These are phyloP conservation scores for Letharia lupina DNA, from an alignment of 495 filamentous ascomycete genomes.

Conservation along the genomic window DNA sequence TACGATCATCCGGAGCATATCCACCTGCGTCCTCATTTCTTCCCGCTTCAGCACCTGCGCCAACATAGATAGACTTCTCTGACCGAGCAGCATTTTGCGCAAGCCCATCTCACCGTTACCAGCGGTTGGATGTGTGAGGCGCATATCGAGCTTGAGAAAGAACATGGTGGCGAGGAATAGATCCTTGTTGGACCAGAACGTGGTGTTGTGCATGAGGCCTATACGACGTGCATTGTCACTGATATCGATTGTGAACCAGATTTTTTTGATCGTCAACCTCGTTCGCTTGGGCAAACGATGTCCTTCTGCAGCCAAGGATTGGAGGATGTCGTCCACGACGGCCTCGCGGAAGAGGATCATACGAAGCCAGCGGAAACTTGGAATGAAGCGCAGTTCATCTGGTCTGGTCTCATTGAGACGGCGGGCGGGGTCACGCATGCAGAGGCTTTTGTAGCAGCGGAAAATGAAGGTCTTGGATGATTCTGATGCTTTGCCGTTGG, in stretches of 20 bases:
- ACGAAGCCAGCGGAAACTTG: constrained; percentile 43
- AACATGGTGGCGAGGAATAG: constrained; percentile 48
- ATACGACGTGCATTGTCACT: constrained; percentile 41
- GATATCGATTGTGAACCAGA: constrained; percentile 61
- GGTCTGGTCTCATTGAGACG: constrained; percentile 22
- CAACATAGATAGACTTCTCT: constrained; percentile 44
- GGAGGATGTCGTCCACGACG: constrained; percentile 47
- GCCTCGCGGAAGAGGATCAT: constrained; percentile 44
- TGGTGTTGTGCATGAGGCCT: constrained; percentile 39
- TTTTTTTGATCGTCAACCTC: constrained; percentile 42
- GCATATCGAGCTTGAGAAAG: constrained; percentile 54
- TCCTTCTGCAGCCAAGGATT: constrained; percentile 41
- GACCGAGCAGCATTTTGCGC: constrained; percentile 49
- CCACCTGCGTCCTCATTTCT: constrained; percentile 31
- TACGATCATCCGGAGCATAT: constrained; percentile 41
- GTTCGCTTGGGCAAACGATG: constrained; percentile 42
- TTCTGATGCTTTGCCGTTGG: constrained; percentile 35
- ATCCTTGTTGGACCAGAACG: constrained; percentile 45
- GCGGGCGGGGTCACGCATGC: constrained; percentile 40
- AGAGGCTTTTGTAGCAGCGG: constrained; percentile 42
- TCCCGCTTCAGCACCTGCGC: constrained; percentile 41
- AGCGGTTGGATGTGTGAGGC: constrained; percentile 44
- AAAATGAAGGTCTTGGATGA: constrained; percentile 43
- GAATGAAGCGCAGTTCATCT: constrained; percentile 31
- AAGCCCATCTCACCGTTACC: constrained; percentile 35